Conservation (phyloP, 140 eudicot species). For the Anethum foeniculum region DNA sequence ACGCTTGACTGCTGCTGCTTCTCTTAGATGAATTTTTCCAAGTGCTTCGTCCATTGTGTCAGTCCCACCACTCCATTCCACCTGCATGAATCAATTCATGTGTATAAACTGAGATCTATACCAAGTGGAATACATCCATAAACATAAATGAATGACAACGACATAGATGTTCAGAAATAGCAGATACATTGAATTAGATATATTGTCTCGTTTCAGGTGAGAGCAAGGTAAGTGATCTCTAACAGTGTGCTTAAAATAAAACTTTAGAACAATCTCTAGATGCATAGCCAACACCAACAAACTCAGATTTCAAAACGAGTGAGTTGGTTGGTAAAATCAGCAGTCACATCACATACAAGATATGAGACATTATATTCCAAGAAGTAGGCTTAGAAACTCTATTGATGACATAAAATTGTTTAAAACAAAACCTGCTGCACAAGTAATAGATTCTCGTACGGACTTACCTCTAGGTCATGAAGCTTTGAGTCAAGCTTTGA, state of each 20-base stretch:
- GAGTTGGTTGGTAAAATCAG: neutral
- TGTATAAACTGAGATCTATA: neutral
- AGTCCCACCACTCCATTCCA: no score
- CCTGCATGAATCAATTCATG: no score
- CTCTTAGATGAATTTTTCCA: no score
- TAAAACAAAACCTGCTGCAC: neutral
- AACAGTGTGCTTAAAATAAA: neutral
- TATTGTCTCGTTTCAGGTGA: neutral
- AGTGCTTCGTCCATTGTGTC: no score
- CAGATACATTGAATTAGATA: neutral
- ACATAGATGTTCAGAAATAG: neutral
- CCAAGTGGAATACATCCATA: neutral
- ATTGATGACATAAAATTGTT: neutral
- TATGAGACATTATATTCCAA: neutral
- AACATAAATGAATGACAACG: neutral
- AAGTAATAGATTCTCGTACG: neutral
- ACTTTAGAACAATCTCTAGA: neutral
- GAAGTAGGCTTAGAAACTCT: neutral
- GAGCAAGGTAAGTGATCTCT: neutral
- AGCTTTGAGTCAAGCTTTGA: conserved; percentile 64
- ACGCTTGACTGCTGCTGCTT: no score
- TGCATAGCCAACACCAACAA: neutral
- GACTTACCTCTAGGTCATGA: conserved; percentile 51
- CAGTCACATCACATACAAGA: neutral
- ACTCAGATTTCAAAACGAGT: neutral